Percentiles rank a stretch among this genome's conserved stretches.
phyloP scores from a whole-genome alignment of 352 stramenopile genomes.

The Blastocystis sp. region DNA sequence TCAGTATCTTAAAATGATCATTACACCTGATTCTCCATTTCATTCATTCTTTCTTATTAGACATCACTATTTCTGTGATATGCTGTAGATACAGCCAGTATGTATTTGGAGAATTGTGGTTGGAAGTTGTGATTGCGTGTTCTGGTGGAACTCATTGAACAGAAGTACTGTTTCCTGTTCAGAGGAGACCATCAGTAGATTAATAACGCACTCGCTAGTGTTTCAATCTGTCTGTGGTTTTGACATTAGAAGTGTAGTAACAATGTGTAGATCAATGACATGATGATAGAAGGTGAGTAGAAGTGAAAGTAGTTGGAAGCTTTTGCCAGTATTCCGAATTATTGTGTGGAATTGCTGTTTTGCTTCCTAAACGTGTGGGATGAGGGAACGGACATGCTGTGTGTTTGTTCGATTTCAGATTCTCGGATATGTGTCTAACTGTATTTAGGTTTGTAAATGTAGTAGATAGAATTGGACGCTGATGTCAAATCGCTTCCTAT shows the following conservation, averaged over 20 bases:
- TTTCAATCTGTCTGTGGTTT: background rate
- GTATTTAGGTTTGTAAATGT: no score
- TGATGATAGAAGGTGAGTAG: background rate
- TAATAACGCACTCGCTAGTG: background rate
- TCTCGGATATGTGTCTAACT: background rate
- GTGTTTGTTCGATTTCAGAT: conserved; percentile 18
- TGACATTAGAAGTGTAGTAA: background rate
- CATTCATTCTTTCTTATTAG: background rate
- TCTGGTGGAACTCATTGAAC: background rate
- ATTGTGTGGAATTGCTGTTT: background rate
- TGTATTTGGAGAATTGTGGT: background rate
- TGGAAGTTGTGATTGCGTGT: background rate
- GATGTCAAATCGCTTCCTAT: no score
- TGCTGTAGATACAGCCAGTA: background rate
- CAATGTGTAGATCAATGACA: background rate
- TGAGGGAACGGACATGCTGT: conserved; percentile 8
- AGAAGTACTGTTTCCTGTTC: background rate
- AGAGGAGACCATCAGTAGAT: background rate
- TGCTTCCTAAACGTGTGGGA: background rate
- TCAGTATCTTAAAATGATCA: background rate
- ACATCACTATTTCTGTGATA: background rate
- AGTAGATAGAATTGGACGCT: no score
- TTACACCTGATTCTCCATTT: background rate
- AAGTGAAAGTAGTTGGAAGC: background rate
- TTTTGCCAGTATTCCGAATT: background rate